Base-by-base conservation (phyloP, 306 rosid species). In the Sphenostylis stenocarpa region DNA sequence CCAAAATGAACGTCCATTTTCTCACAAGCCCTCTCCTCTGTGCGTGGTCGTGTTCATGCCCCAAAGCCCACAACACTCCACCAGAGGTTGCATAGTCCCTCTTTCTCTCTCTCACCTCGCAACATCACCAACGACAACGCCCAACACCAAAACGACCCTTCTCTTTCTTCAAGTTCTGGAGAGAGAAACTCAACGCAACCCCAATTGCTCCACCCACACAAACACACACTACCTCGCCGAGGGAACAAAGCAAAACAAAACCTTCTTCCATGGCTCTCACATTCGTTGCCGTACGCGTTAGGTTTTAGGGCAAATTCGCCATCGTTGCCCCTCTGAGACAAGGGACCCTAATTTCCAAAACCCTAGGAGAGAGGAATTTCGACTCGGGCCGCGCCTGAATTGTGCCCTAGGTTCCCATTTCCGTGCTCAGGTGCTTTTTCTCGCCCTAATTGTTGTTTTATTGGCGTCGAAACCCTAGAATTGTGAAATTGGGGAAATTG, bases 381-480 rank as follows among this genome's bases (percentile, higher is more conserved):
- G 29, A 64, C 60, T 77, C 70, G 62, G 83, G 83, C 61, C 67
- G 69, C 79, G 66, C 31, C 67, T 74, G 62, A 76, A 75, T 69
- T 69, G 83, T 84, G 89, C 88, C 91, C 93, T 81, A 85, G 75
- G 86, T 87, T 70, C 72, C 67, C 86, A 86, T 87, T 57, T 61
- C 47, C 53, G 78, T 73, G 77, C 77, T 83, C 89, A 96, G 98
- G 98, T 93, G 88, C 43, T 68, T 82, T 44, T 64, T 19, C 81
- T 81, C 3, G 51, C 75, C 83, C 60, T 36, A 79, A 80, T 75
- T 83, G 81, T 48, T 86, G 78, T 73, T 84, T 56, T 82, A 19
- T 73, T 72, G 70, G 49, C 84, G 75, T 53, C 44, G 78, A 85
- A 96, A 96, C 99, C 99, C 99, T 96, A 93, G 96, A 93, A 80